Conservation (phyloP, 2,329 filamentous ascomycete species). For the Hypoxylon sp. region DNA sequence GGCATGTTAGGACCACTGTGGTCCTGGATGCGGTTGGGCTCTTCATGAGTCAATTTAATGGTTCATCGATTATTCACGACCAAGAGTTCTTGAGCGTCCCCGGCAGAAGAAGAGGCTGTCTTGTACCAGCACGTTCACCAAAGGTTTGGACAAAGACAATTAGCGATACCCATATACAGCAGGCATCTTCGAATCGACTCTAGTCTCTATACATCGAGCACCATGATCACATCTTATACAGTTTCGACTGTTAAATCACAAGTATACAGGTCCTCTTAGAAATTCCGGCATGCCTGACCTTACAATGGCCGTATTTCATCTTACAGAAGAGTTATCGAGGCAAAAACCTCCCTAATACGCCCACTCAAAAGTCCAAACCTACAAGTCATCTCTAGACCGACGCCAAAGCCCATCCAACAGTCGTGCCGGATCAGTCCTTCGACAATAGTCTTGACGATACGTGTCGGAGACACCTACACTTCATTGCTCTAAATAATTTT, state of each 20-base stretch:
- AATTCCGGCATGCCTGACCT: slow-evolving; percentile 26
- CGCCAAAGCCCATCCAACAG: slow-evolving; percentile 17
- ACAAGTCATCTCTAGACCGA: slow-evolving; percentile 24
- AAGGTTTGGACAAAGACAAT: slow-evolving; percentile 43
- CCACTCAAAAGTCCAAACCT: slow-evolving; percentile 22
- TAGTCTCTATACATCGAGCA: slow-evolving; percentile 40
- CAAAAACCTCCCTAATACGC: slow-evolving; percentile 25
- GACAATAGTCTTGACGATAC: slow-evolving; percentile 6
- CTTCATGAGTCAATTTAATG: slow-evolving; percentile 46
- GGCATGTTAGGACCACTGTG: slow-evolving; percentile 27
- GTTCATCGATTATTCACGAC: slow-evolving; percentile 36
- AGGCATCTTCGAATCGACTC: slow-evolving; percentile 35
- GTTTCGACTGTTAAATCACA: slow-evolving; percentile 35
- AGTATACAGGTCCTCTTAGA: slow-evolving; percentile 27
- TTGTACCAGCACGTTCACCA: slow-evolving; percentile 34
- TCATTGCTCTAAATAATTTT: slow-evolving; percentile 20
- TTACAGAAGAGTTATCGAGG: slow-evolving; percentile 21
- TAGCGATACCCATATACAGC: slow-evolving; percentile 42
- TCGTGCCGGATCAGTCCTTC: slow-evolving; percentile 9
- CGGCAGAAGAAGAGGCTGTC: slow-evolving; percentile 18
- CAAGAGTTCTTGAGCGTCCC: slow-evolving; percentile 37
- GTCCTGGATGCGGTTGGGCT: slow-evolving; percentile 36
- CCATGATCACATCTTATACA: slow-evolving; percentile 34
- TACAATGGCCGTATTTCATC: slow-evolving; percentile 39
- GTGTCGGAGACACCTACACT: neutral